Base-by-base conservation (phyloP, 352 stramenopile species). In the Globisporangium carolinianum region DNA sequence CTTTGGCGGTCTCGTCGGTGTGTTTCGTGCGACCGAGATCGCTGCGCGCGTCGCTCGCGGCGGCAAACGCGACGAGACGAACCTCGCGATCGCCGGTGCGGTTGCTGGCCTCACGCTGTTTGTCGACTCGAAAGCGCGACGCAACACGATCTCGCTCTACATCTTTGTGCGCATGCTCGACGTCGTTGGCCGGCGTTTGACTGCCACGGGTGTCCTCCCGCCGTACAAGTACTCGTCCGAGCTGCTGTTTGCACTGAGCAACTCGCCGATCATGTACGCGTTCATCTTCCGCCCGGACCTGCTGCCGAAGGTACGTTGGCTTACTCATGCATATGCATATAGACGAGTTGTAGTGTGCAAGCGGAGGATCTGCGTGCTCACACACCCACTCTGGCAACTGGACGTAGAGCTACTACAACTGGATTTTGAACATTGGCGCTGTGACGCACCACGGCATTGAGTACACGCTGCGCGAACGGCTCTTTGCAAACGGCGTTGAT, bases 111-210 rank as follows among this genome's bases (percentile, higher is more conserved):
- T 85, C 38, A 76, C 82, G 10, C 62, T 95, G 53, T 65, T 95
- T 15, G 62, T 93, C 24, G 85, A 95, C 47, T 81, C 83, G 36
- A 69, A 72, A 8, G 69, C 69, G 9, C 73, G 85, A 8, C 81
- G 83, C 9, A 82, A 51, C 43, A 87, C 81, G 24, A 87, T 93
- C 53, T 79, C 85, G 57, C 69, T 95, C 46, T 95, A 95, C 65
- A 84, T 92, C 53, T 91, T 95, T 58, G 76, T 93, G 43, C 80
- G 83, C 47, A 91, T 92, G 81, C 65, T 95, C 38, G 83, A 95
- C 61, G 72, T 95, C 5, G 71, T 91, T 11, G 79, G 80, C 17
- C 81, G 85, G 46, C 81, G 90, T 51, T 68, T 91, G 39, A 78
- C 73, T 51, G 75, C 75, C 2, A 70, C 75, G 35, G 73, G 72